These are phyloP conservation scores for Brassica napus DNA, from an alignment of 345 rosid genomes.

Conservation along the genomic window DNA sequence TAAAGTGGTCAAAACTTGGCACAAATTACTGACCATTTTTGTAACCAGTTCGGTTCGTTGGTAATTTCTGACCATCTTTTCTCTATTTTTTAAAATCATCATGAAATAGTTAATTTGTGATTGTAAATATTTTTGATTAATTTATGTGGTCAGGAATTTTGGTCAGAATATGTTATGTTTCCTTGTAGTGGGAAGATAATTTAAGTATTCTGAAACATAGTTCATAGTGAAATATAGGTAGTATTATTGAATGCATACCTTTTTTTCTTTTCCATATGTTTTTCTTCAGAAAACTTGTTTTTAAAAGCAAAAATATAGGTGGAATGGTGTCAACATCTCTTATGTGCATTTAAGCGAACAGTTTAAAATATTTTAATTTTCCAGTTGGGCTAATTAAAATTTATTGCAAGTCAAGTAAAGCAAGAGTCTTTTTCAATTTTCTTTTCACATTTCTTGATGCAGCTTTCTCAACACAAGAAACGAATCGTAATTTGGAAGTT, in stretches of 20 bases:
- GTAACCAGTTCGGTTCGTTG: too few species aligned
- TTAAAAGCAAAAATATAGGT: slow-evolving; percentile 22
- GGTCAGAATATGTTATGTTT: too few species aligned
- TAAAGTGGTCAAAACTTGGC: background rate
- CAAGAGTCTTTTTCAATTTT: slow-evolving; percentile 23
- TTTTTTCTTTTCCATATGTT: background rate
- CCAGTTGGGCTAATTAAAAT: slow-evolving; percentile 35
- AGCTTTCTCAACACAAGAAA: slow-evolving; percentile 25
- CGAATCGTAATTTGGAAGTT: slow-evolving; percentile 14
- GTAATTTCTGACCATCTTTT: too few species aligned
- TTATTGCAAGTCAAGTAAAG: slow-evolving; percentile 43
- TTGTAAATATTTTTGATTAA: too few species aligned
- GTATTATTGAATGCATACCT: background rate
- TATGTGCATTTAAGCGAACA: slow-evolving; percentile 31
- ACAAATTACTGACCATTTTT: too few species aligned
- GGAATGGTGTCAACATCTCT: slow-evolving; percentile 38
- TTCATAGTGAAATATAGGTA: background rate
- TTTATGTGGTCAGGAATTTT: too few species aligned
- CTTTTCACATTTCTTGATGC: slow-evolving; percentile 32
- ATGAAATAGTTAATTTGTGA: too few species aligned
- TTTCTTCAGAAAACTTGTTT: background rate
- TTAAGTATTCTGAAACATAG: background rate
- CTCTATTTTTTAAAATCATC: too few species aligned
- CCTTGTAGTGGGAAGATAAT: too few species aligned
- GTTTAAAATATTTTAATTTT: background rate